These are phyloP conservation scores for Colletotrichum viniferum DNA, from an alignment of 2,329 filamentous ascomycete species.

Conservation along the genomic window DNA sequence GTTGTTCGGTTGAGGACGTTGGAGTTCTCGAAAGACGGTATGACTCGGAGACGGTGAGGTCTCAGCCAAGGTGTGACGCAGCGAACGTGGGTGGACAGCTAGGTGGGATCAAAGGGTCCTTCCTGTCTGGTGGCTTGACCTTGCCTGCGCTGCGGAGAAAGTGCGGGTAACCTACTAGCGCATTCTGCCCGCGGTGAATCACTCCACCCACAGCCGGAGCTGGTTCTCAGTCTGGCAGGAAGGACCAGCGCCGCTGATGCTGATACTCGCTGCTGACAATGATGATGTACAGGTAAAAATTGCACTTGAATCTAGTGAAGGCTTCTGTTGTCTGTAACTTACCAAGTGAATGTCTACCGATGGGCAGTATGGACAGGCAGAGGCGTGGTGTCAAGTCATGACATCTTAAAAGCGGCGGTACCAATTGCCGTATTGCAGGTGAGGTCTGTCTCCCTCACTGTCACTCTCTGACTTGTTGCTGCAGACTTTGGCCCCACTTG, in stretches of 20 bases:
- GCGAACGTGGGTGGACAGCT: neutral
- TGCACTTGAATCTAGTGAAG: neutral
- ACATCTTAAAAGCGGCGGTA: neutral
- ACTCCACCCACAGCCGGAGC: neutral
- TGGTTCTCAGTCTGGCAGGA: neutral
- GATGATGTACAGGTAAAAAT: neutral
- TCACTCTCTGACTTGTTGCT: neutral
- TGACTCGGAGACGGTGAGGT: constrained; percentile 1
- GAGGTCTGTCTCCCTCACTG: neutral
- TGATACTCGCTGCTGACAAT: neutral
- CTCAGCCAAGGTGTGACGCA: constrained; percentile 15
- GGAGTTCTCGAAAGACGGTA: constrained; percentile 1
- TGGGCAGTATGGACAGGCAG: neutral
- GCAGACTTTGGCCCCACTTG: neutral
- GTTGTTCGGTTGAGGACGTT: neutral
- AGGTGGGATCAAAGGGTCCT: neutral
- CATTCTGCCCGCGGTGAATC: neutral
- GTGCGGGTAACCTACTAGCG: neutral
- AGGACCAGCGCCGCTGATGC: neutral
- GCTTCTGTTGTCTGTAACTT: neutral
- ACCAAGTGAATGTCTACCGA: neutral
- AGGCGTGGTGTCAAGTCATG: neutral
- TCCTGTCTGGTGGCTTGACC: neutral
- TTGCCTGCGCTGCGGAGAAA: constrained; percentile 16
- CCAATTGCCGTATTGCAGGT: neutral